These are phyloP conservation scores for Cutaneotrichosporon cavernicola DNA, from an alignment of 1,284 basidiomycete genomes.

Conservation along the genomic window DNA sequence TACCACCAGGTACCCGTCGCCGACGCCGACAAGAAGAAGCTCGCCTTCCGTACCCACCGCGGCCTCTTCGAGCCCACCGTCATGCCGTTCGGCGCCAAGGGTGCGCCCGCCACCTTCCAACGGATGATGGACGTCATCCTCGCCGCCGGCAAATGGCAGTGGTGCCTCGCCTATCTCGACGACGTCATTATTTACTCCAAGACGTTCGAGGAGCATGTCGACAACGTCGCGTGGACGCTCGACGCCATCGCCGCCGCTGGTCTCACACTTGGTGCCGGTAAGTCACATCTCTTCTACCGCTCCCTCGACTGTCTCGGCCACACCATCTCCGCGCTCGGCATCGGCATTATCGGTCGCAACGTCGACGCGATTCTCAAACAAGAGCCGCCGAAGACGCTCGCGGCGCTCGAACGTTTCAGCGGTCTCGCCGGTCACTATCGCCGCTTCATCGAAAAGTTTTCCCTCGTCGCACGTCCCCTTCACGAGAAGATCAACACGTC, in stretches of 20 bases:
- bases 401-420: neutral
- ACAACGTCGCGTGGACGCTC: neutral
- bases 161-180: neutral
- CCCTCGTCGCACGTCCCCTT: neutral
- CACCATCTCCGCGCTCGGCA: neutral
- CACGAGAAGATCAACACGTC: neutral
- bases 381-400: neutral
- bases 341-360: neutral
- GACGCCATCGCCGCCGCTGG: neutral
- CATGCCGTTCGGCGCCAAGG: slow-evolving; percentile 3
- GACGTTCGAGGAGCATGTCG: neutral
- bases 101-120: neutral
- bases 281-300: neutral
- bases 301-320: neutral
- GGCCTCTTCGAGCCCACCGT: neutral
- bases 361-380: neutral
- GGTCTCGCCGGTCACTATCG: neutral
- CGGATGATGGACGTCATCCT: neutral
- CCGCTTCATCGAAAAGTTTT: neutral
- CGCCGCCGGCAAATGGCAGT: neutral
- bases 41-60: slow-evolving; percentile 1
- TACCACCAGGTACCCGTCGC: neutral
- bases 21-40: neutral
- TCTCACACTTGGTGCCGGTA: neutral
- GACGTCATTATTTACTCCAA: neutral